Evolutionary conservation across 1,284 basidiomycete species (phyloP), one percentile per base, ranked within the genome.

Genomic region (Volvariella volvacea): DNA sequence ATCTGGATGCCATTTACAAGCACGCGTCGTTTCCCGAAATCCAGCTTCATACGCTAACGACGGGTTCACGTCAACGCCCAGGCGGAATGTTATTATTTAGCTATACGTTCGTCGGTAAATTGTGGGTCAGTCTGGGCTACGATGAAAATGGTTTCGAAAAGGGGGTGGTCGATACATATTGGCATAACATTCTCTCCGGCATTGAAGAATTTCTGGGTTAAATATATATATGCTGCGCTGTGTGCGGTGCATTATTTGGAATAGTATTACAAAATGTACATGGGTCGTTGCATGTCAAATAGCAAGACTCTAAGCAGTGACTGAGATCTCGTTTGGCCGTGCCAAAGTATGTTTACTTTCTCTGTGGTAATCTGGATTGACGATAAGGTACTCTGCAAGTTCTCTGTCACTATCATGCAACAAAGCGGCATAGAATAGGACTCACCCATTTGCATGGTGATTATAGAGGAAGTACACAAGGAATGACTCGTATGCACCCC

Each of bases 71-170:
- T 6, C 86, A 89, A 58, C 74, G 85, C 1, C 53, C 73, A 0
- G 80, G 85, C 2, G 86, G 78, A 6, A 77, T 88, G 70, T 65
- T 90, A 32, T 60, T 92, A 15, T 88, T 88, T 50, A 80, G 78
- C 9, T 89, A 85, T 63, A 87, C 83, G 0, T 88, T 86, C 54
- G 77, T 68, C 14, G 80, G 80, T 1, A 80, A 76, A 58, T 57
- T 89, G 17, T 88, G 80, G 80, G 58, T 89, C 17, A 85, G 80
- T 49, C 64, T 89, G 22, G 83, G 85, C 0, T 88, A 86, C 57
- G 87, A 90, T 54, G 66, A 73, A 52, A 81, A 82, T 55, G 85
- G 83, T 0, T 86, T 86, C 53, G 72, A 80, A 21, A 65, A 69
- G 34, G 75, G 68, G 2, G 65, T 68, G 2, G 76, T 86, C 25